Evolutionary conservation across 306 rosid species (phyloP).

Genomic region (Dalbergia cochinchinensis): DNA sequence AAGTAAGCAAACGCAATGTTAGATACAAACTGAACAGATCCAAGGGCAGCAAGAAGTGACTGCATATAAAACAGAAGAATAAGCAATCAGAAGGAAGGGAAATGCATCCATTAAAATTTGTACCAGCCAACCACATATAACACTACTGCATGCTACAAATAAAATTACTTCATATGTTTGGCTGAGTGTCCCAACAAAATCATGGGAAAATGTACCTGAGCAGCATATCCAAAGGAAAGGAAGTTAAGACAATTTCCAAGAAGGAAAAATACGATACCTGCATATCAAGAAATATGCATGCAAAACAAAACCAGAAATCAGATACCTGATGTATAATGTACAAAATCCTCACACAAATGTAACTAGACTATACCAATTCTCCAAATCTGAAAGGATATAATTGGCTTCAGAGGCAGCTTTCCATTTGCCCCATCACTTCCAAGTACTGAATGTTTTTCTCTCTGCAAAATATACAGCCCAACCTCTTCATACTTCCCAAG

Average conservation of each 20-base stretch:
- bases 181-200: constrained; percentile 17
- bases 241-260: constrained; percentile 93
- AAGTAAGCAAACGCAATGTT: constrained; percentile 97
- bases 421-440: constrained; percentile 80
- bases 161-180: neutral
- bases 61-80: constrained; percentile 50
- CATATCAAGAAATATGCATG: constrained; percentile 39
- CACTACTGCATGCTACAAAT: neutral
- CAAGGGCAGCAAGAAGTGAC: constrained; percentile 99
- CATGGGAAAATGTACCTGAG: constrained; percentile 71
- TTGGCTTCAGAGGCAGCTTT: constrained; percentile 76
- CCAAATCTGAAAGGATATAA: constrained; percentile 86
- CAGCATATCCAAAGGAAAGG: constrained; percentile 96
- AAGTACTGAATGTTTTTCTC: constrained; percentile 76
- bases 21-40: constrained; percentile 96
- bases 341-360: constrained; percentile 44
- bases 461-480: constrained; percentile 58
- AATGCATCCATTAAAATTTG: constrained; percentile 17
- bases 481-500: constrained; percentile 37
- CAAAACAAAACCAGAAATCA: constrained; percentile 31
- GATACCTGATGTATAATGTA: constrained; percentile 20
- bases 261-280: constrained; percentile 87
- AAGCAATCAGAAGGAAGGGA: constrained; percentile 19
- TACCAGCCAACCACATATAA: constrained; percentile 22
- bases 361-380: constrained; percentile 74